phyloP scores from a whole-genome alignment of 176 grass and related monocot genomes.

The Cenchrus purpureus region DNA sequence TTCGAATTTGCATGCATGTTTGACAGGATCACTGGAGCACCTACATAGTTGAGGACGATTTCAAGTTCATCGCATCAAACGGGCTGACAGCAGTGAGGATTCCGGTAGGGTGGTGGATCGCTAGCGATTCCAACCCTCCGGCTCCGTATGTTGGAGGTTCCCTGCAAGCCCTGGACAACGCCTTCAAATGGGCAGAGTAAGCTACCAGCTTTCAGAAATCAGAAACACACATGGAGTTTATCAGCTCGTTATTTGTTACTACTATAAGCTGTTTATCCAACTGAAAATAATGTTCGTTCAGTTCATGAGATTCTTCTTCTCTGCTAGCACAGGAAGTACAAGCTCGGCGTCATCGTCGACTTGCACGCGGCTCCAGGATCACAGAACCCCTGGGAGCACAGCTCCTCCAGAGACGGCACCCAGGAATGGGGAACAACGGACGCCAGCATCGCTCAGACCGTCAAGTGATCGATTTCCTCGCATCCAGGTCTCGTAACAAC shows the following conservation, averaged over 20 bases:
- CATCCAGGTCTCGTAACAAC: constrained; percentile 37
- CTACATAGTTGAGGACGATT: constrained; percentile 66
- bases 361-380: constrained; percentile 65
- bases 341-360: constrained; percentile 59
- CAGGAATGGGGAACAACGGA: constrained; percentile 61
- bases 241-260: no score
- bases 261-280: no score
- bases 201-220: background rate
- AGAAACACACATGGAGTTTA: no score
- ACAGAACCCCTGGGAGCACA: constrained; percentile 69
- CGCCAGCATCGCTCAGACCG: constrained; percentile 49
- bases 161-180: constrained; percentile 63
- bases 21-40: constrained; percentile 67
- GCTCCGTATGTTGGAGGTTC: constrained; percentile 64
- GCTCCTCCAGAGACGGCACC: constrained; percentile 50
- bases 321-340: constrained; percentile 40
- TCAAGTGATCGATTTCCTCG: constrained; percentile 68
- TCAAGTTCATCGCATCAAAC: constrained; percentile 46
- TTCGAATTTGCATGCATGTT: background rate
- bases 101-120: constrained; percentile 83
- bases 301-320: no score
- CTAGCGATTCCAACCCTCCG: constrained; percentile 53
- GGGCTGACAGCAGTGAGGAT: constrained; percentile 61
- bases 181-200: constrained; percentile 85
- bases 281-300: no score